Evolutionary conservation across 345 rosid genomes (phyloP).

Genomic region (Reutealis trisperma): DNA sequence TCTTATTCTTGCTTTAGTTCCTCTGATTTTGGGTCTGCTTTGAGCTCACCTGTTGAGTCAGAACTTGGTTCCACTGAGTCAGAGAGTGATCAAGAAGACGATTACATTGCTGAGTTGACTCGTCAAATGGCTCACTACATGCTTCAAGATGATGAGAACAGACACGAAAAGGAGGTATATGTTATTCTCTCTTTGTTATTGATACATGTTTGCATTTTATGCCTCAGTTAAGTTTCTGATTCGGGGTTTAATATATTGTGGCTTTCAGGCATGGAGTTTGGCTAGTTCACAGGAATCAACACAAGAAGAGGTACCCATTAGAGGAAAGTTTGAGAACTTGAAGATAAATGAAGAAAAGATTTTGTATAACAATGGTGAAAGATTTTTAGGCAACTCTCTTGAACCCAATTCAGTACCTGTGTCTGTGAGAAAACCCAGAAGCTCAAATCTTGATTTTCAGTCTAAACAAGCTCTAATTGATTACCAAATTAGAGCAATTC

Average conservation of each 20-base stretch:
- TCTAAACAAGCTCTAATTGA: conserved; percentile 60
- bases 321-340: conserved; percentile 35
- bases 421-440: conserved; percentile 3
- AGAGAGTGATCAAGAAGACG: conserved; percentile 51
- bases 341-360: conserved; percentile 26
- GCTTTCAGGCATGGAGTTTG: conserved; percentile 36
- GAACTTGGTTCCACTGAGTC: conserved; percentile 38
- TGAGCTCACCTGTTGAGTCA: conserved; percentile 32
- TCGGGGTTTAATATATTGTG: not conserved
- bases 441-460: conserved; percentile 24
- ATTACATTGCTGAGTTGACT: conserved; percentile 61
- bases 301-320: conserved; percentile 24
- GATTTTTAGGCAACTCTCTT: not conserved
- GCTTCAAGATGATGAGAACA: conserved; percentile 51
- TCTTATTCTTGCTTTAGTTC: conserved; percentile 18
- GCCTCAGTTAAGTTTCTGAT: not conserved
- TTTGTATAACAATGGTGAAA: conserved; percentile 4
- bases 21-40: conserved; percentile 29
- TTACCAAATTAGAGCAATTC: conserved; percentile 57
- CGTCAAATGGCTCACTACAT: conserved; percentile 80
- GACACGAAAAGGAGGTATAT: not conserved
- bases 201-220: not conserved
- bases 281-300: conserved; percentile 49
- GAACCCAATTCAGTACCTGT: conserved; percentile 15
- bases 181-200: not conserved